Percentiles rank a stretch among this genome's conserved stretches.
Conservation (phyloP, 2,329 filamentous ascomycete genomes). For the Orbilia brochopaga region DNA sequence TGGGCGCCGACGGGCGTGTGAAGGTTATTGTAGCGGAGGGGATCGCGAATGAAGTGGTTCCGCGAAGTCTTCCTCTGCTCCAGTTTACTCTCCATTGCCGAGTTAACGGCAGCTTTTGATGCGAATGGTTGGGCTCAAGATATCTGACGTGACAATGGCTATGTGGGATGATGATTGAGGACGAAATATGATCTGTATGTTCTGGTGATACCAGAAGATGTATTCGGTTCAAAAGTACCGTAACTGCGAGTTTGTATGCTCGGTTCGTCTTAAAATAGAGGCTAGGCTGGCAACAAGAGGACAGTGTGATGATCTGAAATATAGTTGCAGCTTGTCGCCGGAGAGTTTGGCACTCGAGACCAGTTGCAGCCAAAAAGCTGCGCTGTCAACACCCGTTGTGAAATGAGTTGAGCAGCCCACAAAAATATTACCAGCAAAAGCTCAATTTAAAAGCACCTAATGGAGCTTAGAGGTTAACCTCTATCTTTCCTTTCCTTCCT, state of each 20-base stretch:
- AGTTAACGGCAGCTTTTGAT: not conserved
- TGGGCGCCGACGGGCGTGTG: not conserved
- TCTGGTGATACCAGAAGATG: not conserved
- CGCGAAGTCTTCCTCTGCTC: not conserved
- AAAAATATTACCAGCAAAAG: not conserved
- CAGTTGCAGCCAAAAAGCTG: no score
- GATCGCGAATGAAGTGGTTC: not conserved
- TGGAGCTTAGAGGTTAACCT: no score
- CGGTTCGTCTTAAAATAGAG: no score
- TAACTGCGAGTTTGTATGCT: no score
- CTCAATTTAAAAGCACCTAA: no score
- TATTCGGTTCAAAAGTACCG: no score
- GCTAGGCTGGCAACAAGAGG: no score
- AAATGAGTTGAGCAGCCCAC: no score
- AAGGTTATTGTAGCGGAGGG: not conserved
- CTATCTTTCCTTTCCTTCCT: not conserved
- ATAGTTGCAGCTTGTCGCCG: conserved; percentile 6
- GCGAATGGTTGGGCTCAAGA: not conserved
- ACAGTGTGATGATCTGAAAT: not conserved
- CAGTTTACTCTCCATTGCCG: not conserved
- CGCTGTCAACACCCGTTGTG: no score
- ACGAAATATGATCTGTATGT: not conserved
- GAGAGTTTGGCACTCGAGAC: no score
- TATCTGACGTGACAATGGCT: not conserved
- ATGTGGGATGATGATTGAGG: not conserved